Base-by-base conservation (phyloP, 306 rosid species). In the Castanea mollissima region DNA sequence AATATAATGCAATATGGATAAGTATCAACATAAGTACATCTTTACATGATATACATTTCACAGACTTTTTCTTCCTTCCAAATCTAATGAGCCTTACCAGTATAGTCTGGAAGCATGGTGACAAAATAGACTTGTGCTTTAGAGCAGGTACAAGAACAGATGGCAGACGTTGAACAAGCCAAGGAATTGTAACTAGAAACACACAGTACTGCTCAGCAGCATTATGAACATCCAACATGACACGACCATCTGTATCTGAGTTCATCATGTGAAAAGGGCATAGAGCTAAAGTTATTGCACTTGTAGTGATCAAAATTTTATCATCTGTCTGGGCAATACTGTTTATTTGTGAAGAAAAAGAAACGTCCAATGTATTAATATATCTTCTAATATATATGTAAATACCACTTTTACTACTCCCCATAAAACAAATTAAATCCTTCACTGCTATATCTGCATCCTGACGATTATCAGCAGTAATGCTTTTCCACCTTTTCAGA, bases 251-350 rank as follows among this genome's bases (percentile, higher is more conserved):
- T 31, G 67, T 64, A 79, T 87, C 87, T 74, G 74, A 79, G 78
- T 74, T 81, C 60, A 82, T 82, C 88, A 83, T 67, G 80, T 81
- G 88, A 83, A 92, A 89, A 59, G 99, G 98, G 78, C 92, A 93
- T 71, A 92, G 82, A 46, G 93, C 97, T 83, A 95, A 84, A 75
- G 98, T 95, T 80, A 95, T 84, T 69, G 94, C 87, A 85, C 98
- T 95, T 73, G 97, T 92, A 70, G 95, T 90, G 71, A 92, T 90
- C 69, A 95, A 81, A 86, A 95, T 83, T 4, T 20, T 65, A 20
- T 92, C 98, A 77, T 86, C 91, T 73, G 87, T 87, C 81, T 73
- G 91, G 79, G 76, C 58, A 23, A 67, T 74, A 78, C 31, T 79
- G 60, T 71, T 83, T 71, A 27, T 64, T 65, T 19, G 83, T 25